Evolutionary conservation across 2,329 filamentous ascomycete genomes (phyloP).

Genomic region (Penicillium hesseltinei): DNA sequence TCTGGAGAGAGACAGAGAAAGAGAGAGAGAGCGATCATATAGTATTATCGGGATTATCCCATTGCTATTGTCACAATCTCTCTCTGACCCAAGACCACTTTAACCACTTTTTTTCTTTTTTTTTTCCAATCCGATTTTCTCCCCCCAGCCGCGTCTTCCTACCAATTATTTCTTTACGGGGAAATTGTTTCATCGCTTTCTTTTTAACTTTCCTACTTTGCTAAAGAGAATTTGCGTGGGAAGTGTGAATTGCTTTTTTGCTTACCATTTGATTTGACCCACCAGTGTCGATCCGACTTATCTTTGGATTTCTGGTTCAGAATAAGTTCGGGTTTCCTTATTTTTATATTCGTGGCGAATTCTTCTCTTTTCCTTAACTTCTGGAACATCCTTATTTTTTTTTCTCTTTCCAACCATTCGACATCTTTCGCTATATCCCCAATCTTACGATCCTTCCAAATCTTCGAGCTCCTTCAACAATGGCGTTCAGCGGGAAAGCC

Average conservation of each 20-base stretch:
- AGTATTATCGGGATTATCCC: slow-evolving; percentile 19
- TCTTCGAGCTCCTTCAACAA: slow-evolving; percentile 16
- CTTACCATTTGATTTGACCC: slow-evolving; percentile 16
- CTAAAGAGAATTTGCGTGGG: not conserved
- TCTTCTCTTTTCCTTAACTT: slow-evolving; percentile 6
- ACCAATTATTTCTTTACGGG: not conserved
- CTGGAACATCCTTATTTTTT: slow-evolving; percentile 3
- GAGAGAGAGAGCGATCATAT: not conserved
- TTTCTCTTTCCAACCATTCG: not conserved
- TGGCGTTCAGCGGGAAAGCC: slow-evolving; percentile 31
- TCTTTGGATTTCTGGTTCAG: slow-evolving; percentile 6
- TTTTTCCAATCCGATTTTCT: slow-evolving; percentile 3
- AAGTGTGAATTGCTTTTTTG: slow-evolving; percentile 8
- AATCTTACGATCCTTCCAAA: not conserved
- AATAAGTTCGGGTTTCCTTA: slow-evolving; percentile 15
- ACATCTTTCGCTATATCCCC: not conserved
- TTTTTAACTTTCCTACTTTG: not conserved
- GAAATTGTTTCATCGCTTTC: not conserved
- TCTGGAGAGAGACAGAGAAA: not conserved
- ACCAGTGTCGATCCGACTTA: slow-evolving; percentile 24
- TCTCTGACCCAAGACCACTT: slow-evolving; percentile 1
- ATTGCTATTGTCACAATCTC: slow-evolving; percentile 28
- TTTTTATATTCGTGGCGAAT: slow-evolving; percentile 30
- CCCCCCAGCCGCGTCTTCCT: slow-evolving; percentile 17
- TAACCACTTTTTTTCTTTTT: not conserved